Percentiles rank a stretch among this genome's conserved stretches.
Conservation (phyloP, 139 green algal genomes). For the Tetratostichococcus sp. region DNA sequence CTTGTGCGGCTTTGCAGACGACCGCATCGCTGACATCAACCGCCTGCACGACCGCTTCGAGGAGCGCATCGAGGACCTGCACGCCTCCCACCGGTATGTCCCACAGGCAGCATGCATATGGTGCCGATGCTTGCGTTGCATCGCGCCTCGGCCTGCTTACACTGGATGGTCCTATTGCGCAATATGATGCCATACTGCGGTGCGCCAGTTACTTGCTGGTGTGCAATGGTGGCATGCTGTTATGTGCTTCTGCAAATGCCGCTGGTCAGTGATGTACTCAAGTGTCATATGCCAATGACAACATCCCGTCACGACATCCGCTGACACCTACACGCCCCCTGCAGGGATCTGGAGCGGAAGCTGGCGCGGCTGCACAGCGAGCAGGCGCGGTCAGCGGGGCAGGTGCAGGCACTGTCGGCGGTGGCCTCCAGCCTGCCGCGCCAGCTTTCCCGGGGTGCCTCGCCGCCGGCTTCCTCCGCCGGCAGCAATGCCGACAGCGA, state of each 20-base stretch:
- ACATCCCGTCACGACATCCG: too few species aligned
- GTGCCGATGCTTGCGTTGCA: too few species aligned
- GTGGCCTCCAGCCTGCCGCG: not conserved
- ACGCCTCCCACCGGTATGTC: not conserved
- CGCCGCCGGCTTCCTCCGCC: not conserved
- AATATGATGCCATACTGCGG: too few species aligned
- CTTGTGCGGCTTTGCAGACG: not conserved
- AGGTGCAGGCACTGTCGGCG: not conserved
- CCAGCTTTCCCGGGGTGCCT: too few species aligned
- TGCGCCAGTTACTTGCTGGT: too few species aligned
- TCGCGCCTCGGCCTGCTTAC: too few species aligned
- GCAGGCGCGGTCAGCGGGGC: not conserved
- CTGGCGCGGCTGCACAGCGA: not conserved
- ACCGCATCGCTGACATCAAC: slow-evolving; percentile 1
- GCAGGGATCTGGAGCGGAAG: not conserved
- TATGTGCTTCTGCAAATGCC: too few species aligned
- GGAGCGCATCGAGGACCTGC: not conserved
- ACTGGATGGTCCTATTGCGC: too few species aligned
- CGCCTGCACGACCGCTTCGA: not conserved
- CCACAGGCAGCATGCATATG: not conserved
- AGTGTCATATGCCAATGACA: too few species aligned
- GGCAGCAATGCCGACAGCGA: not conserved
- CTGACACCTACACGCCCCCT: too few species aligned
- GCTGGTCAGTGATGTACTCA: too few species aligned
- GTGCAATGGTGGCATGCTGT: too few species aligned